phyloP scores from a whole-genome alignment of 371 early-diverging fungal species.

The Mucor piriformis region DNA sequence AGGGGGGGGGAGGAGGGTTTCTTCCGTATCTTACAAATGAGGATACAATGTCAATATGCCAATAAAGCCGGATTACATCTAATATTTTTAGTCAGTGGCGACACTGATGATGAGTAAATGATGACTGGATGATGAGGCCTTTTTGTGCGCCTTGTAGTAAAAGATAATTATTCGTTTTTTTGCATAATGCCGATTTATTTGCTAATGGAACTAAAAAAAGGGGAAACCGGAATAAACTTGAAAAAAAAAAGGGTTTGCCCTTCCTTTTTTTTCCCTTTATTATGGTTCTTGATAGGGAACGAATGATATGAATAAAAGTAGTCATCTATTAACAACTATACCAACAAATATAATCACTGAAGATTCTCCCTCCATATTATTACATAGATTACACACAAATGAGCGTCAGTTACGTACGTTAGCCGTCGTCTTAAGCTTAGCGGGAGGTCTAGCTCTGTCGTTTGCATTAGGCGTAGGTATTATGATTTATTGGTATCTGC shows the following conservation, averaged over 20 bases:
- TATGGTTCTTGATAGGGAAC: not conserved
- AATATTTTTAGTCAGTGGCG: too few relatives aligned
- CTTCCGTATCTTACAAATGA: too few relatives aligned
- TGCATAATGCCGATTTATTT: not conserved
- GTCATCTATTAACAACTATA: not conserved
- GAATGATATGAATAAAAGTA: conserved; percentile 2
- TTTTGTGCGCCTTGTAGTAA: too few relatives aligned
- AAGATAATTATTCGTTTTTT: too few relatives aligned
- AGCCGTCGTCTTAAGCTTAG: conserved; percentile 25
- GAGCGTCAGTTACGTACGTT: conserved; percentile 27
- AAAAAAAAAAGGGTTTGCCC: not conserved
- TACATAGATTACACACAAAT: conserved; percentile 26
- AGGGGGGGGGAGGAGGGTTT: too few relatives aligned
- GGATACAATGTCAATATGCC: too few relatives aligned
- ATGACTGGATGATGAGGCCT: too few relatives aligned
- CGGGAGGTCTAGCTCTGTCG: conserved; percentile 26
- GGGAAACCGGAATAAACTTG: not conserved
- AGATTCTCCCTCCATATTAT: conserved; percentile 18
- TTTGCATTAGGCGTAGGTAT: conserved; percentile 28
- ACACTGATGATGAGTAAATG: too few relatives aligned
- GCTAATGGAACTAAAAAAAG: not conserved
- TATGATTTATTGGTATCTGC: conserved; percentile 29
- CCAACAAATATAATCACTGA: not conserved
- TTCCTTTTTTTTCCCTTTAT: not conserved
- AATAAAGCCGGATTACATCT: too few relatives aligned